These are phyloP conservation scores for Cynanchum wilfordii DNA, from an alignment of 257 asterid species.

Conservation along the genomic window DNA sequence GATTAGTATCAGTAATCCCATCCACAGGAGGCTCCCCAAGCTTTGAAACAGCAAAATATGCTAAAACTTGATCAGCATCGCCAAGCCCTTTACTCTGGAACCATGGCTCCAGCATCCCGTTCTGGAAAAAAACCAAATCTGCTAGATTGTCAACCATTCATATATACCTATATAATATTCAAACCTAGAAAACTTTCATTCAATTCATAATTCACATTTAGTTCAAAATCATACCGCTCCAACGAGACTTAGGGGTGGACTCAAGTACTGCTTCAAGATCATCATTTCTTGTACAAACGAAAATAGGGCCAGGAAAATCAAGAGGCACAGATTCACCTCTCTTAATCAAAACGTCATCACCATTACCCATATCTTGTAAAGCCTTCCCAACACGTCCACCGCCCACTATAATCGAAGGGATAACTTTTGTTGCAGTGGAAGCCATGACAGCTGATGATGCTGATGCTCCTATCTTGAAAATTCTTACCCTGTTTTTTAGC, in stretches of 20 bases:
- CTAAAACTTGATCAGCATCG: conserved; percentile 86
- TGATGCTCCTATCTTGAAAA: conserved; percentile 35
- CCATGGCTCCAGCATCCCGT: conserved; percentile 99
- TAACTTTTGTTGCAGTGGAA: conserved; percentile 39
- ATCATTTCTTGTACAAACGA: conserved; percentile 91
- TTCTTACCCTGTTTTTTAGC: conserved; percentile 19
- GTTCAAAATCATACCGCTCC: conserved; percentile 59
- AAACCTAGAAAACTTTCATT: neutral
- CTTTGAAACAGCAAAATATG: conserved; percentile 91
- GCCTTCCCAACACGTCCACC: conserved; percentile 95
- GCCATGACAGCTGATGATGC: conserved; percentile 45
- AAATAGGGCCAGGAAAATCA: conserved; percentile 76
- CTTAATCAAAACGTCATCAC: conserved; percentile 66
- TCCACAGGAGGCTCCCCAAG: conserved; percentile 89
- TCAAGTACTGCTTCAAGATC: conserved; percentile 89
- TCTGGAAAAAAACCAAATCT: conserved; percentile 99
- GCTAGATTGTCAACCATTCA: conserved; percentile 62
- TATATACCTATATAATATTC: no score
- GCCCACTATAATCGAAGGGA: conserved; percentile 86
- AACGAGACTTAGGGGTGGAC: conserved; percentile 77
- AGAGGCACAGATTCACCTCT: conserved; percentile 84
- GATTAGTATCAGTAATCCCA: conserved; percentile 91
- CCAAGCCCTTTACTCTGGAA: conserved; percentile 74
- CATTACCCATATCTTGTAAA: conserved; percentile 84
- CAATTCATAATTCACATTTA: neutral